These are phyloP conservation scores for Orbilia brochopaga DNA, from an alignment of 2,329 filamentous ascomycete species.

Conservation along the genomic window DNA sequence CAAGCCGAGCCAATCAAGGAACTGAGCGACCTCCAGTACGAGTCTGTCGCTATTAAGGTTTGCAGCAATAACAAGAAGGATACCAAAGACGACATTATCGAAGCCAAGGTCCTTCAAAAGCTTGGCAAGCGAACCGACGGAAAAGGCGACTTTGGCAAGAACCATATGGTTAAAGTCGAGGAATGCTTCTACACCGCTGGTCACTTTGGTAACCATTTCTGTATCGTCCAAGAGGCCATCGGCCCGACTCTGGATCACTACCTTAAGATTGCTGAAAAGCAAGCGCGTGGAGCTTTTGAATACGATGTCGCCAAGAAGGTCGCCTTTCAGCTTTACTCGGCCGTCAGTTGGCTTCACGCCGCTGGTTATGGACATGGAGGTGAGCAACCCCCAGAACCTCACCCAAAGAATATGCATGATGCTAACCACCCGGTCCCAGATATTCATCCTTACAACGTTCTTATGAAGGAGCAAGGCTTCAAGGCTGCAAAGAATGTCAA, in stretches of 20 bases:
- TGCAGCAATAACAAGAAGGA: constrained; percentile 50
- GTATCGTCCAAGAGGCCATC: constrained; percentile 37
- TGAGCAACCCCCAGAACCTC: not conserved
- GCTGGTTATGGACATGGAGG: constrained; percentile 47
- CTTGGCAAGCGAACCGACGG: constrained; percentile 31
- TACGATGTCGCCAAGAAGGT: constrained; percentile 40
- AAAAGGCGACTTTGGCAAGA: constrained; percentile 38
- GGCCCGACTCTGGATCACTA: constrained; percentile 47
- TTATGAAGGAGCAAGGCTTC: constrained; percentile 48
- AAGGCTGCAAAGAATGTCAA: constrained; percentile 34
- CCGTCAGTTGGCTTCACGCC: constrained; percentile 41
- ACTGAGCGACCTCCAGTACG: constrained; percentile 21
- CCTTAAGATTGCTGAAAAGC: constrained; percentile 39
- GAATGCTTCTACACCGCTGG: constrained; percentile 38
- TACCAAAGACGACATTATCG: constrained; percentile 36
- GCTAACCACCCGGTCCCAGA: constrained; percentile 7
- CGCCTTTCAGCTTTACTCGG: constrained; percentile 33
- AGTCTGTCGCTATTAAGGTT: constrained; percentile 44
- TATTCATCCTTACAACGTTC: constrained; percentile 48
- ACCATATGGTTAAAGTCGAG: constrained; percentile 35
- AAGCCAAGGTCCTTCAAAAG: constrained; percentile 37
- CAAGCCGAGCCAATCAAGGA: constrained; percentile 30
- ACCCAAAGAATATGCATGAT: not conserved
- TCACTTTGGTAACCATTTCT: constrained; percentile 45
- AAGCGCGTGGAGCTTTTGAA: constrained; percentile 33